A percentile compares a stretch with the other conserved stretches of the same genome.
Conservation (phyloP, 371 early-diverging fungal genomes). For the Mortierella sp. region DNA sequence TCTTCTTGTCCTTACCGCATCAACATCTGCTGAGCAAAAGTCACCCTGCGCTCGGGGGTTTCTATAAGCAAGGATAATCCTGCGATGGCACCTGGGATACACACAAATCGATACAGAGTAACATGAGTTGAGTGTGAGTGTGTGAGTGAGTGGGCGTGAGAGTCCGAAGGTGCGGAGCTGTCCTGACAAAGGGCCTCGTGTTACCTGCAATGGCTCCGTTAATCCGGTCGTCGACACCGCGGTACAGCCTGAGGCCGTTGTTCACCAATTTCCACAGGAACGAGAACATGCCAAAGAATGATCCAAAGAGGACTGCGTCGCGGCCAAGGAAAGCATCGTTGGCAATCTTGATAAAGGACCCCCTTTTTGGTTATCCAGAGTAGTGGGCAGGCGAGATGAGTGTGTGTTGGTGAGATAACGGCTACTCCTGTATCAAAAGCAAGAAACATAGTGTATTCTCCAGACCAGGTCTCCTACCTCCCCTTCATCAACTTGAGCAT, state of each 20-base stretch:
- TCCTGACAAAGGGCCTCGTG: neutral
- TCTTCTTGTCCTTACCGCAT: conserved; percentile 20
- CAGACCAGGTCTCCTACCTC: conserved; percentile 16
- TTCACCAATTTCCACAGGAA: conserved; percentile 80
- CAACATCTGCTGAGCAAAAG: conserved; percentile 68
- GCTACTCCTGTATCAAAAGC: neutral
- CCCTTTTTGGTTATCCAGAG: conserved; percentile 39
- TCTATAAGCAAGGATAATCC: conserved; percentile 69
- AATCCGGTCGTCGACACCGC: conserved; percentile 68
- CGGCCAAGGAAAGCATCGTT: conserved; percentile 61
- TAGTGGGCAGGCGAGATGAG: neutral
- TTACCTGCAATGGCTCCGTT: conserved; percentile 70
- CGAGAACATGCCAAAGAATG: conserved; percentile 79
- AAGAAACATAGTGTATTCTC: neutral
- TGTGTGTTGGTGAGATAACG: neutral
- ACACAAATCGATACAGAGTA: neutral
- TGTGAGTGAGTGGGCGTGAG: neutral
- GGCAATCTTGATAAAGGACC: conserved; percentile 54
- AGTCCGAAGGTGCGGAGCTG: neutral
- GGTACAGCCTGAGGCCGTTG: conserved; percentile 67
- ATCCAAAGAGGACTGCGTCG: conserved; percentile 72
- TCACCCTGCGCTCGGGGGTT: conserved; percentile 66
- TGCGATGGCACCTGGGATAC: conserved; percentile 56
- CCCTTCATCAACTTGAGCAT: conserved; percentile 45
- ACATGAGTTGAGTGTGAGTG: too few species aligned